Conservation (phyloP, 2,329 filamentous ascomycete genomes). For the Xylaria multiplex region DNA sequence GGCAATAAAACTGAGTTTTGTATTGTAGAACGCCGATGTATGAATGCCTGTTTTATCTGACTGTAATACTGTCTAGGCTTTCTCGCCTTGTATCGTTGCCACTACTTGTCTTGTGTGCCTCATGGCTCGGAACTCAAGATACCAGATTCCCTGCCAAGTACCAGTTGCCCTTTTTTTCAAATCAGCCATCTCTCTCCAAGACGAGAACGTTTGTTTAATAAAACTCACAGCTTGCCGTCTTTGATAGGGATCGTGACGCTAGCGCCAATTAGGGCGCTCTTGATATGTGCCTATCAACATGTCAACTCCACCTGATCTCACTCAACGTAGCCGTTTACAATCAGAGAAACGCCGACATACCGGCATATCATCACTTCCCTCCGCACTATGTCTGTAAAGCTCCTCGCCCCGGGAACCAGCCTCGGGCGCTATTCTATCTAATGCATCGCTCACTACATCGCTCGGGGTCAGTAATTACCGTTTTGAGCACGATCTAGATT, state of each 20-base stretch:
- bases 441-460: conserved; percentile 77
- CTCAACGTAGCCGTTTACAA: neutral
- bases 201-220: neutral
- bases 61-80: conserved; percentile 52
- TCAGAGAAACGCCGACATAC: conserved; percentile 56
- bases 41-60: neutral
- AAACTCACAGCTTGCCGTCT: conserved; percentile 73
- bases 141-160: conserved; percentile 92
- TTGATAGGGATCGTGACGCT: conserved; percentile 91
- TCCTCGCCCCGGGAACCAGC: conserved; percentile 74
- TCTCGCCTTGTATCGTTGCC: conserved; percentile 93
- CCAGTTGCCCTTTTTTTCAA: conserved; percentile 63
- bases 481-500: too few relatives aligned
- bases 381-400: conserved; percentile 86
- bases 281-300: conserved; percentile 79
- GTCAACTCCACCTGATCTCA: conserved; percentile 67
- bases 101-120: conserved; percentile 85
- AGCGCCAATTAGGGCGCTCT: conserved; percentile 87
- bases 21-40: conserved; percentile 8
- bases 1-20: conserved; percentile 16
- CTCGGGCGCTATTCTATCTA: conserved; percentile 89
- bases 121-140: conserved; percentile 83
- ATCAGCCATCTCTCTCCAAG: conserved; percentile 17
- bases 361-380: conserved; percentile 95
- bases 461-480: too few relatives aligned